Evolutionary conservation across 1,284 basidiomycete genomes (phyloP), one percentile per base, ranked within the genome.

Genomic region (Fistulina hepatica): DNA sequence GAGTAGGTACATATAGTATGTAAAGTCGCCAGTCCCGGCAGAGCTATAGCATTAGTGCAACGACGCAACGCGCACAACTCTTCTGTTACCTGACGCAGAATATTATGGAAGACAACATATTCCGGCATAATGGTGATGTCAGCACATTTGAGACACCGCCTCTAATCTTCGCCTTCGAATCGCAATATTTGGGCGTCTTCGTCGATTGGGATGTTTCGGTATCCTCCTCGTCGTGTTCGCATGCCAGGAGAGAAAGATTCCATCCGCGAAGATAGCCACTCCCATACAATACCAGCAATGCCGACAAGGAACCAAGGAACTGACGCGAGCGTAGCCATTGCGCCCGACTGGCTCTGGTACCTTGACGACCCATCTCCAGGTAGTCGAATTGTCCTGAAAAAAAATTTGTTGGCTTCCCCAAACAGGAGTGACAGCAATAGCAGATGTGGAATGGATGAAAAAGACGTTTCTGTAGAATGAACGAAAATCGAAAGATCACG

Each of bases 261-360:
- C 26, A 71, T 43, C 31, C 55, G 61, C 13, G 70, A 73, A 0
- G 64, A 53, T 1, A 76, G 61, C 56, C 69, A 75, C 57, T 76
- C 80, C 64, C 65, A 83, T n/a, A 71, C 81, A 37, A 88, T 78
- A 7, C 81, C 73, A 0, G 67, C 71, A 15, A 91, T 50, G 13
- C 89, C 91, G 36, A 94, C 49, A 35, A 92, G 54, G 65, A 84
- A 92, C 77, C 81, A 91, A 1, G 90, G 91, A 3, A 94, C 73
- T 7, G 79, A 84, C 3, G 84, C 85, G 24, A 93, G 52, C 5
- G 82, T 89, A 12, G 68, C 75, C 37, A 90, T 43, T 0, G 67
- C 47, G 17, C 75, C 71, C 0, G 77, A 67, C 13, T 67, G 63
- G 27, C 62, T 61, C 26, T 65, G 55, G 45, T 67, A 76, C 3